Base-by-base conservation (phyloP, 2,329 filamentous ascomycete genomes). In the Byssoonygena ceratinophila region DNA sequence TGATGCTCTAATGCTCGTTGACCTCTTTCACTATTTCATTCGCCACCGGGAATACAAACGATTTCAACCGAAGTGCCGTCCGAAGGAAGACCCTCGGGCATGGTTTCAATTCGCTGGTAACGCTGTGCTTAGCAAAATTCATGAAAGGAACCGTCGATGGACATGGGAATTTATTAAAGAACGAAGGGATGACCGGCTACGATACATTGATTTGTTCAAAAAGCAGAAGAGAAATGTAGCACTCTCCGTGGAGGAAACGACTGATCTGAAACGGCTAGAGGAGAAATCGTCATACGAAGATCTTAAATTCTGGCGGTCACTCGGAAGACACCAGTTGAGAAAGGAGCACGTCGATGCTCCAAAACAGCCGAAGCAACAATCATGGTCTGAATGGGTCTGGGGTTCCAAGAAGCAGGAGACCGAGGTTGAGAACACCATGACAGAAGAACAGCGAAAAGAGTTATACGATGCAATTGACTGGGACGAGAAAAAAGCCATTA, bases 11-110 rank as follows among this genome's bases (percentile, higher is more conserved):
- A 98, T 98, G 92, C 86, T 99, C 74, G 86, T 97, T 1, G 92
- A 99, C 65, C 76, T 97, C 2, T 98, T 99, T 74, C 92, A 98
- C 68, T 97, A 95, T 70, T 98, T 97, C 68, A 86, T 96, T 60
- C 84, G 91, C 29, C 92, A 98, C 59, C 92, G 97, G 67, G 91
- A 99, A 66, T 96, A 97, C 73, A 94, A 94, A 66, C 91, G 85
- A 61, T 76, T 89, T 54, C 88, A 95, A 61, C 92, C 92, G 3
- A 92, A 94, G 64, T 83, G 76, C 54, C 78, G 79, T 0, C 86
- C 88, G 0, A 94, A 89, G 64, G 87, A 97, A 66, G 87, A 97
- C 60, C 91, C 92, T 12, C 80, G 81, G 34, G 92, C 91, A 0
- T 99, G 92, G 92, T 74, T 98, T 52, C 80, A 79, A 54, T 99